phyloP scores from a whole-genome alignment of 805 yeast genomes.

The Starmerella lactis-condensi region DNA sequence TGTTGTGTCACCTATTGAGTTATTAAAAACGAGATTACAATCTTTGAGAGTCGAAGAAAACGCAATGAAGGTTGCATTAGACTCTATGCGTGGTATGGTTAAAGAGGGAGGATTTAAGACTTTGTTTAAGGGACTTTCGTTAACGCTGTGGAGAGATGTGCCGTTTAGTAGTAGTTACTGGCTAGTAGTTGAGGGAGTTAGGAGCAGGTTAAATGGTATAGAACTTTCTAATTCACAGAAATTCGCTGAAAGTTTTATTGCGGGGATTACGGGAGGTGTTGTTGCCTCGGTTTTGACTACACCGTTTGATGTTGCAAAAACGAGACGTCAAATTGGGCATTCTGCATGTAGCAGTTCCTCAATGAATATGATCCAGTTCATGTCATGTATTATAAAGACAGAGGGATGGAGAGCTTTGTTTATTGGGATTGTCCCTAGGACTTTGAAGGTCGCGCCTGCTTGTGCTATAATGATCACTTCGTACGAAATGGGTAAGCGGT shows the following conservation, averaged over 20 bases:
- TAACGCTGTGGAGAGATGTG: constrained; percentile 92
- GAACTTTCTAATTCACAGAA: constrained; percentile 13
- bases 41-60: constrained; percentile 38
- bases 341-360: constrained; percentile 17
- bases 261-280: constrained; percentile 72
- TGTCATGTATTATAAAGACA: constrained; percentile 39
- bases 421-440: constrained; percentile 70
- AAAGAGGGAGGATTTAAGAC: constrained; percentile 38
- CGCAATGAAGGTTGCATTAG: constrained; percentile 22
- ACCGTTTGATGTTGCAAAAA: constrained; percentile 95
- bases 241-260: constrained; percentile 32
- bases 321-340: constrained; percentile 60
- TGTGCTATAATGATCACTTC: constrained; percentile 97
- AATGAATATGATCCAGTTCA: constrained; percentile 45
- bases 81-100: constrained; percentile 37
- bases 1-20: constrained; percentile 68
- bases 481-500: constrained; percentile 69
- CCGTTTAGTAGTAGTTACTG: constrained; percentile 93
- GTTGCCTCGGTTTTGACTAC: constrained; percentile 76
- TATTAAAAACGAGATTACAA: constrained; percentile 74
- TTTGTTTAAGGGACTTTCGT: constrained; percentile 64
- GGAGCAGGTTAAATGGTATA: constrained; percentile 5
- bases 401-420: constrained; percentile 80
- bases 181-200: constrained; percentile 54
- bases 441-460: constrained; percentile 83